These are phyloP conservation scores for Paraphoma chrysanthemicola DNA, from an alignment of 2,329 filamentous ascomycete genomes.

Conservation along the genomic window DNA sequence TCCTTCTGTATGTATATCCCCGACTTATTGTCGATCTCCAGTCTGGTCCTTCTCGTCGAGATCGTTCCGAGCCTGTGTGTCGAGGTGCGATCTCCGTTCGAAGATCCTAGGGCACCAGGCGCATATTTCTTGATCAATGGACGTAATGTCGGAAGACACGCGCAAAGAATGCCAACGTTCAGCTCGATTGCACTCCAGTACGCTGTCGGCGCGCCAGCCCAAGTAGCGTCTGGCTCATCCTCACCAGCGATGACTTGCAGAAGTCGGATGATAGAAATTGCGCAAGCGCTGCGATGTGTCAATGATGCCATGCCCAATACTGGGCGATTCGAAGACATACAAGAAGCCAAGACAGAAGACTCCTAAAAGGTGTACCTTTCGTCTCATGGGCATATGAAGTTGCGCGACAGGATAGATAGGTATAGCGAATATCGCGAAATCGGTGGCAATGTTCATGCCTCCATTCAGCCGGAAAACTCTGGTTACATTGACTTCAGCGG, in stretches of 20 bases:
- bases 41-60: neutral
- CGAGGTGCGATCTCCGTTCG: neutral
- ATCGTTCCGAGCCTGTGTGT: conserved; percentile 1
- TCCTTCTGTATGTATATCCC: conserved; percentile 23
- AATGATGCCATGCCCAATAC: too few species aligned
- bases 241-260: conserved; percentile 9
- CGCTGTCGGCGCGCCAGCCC: conserved; percentile 13
- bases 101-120: conserved; percentile 12
- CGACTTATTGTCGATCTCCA: neutral
- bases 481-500: too few species aligned
- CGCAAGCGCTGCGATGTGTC: conserved; percentile 19
- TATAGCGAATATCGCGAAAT: conserved; percentile 20
- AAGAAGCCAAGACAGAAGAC: conserved; percentile 25
- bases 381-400: conserved; percentile 14
- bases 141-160: conserved; percentile 24
- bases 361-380: conserved; percentile 14
- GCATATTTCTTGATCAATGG: conserved; percentile 15
- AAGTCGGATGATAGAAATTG: conserved; percentile 23
- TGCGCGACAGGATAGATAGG: conserved; percentile 17
- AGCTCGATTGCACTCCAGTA: conserved; percentile 19
- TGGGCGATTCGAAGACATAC: conserved; percentile 10
- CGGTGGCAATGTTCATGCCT: conserved; percentile 22
- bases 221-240: conserved; percentile 11
- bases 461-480: conserved; percentile 12
- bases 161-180: conserved; percentile 25